These are phyloP conservation scores for Penicillium lagena DNA, from an alignment of 495 filamentous ascomycete genomes.

Conservation along the genomic window DNA sequence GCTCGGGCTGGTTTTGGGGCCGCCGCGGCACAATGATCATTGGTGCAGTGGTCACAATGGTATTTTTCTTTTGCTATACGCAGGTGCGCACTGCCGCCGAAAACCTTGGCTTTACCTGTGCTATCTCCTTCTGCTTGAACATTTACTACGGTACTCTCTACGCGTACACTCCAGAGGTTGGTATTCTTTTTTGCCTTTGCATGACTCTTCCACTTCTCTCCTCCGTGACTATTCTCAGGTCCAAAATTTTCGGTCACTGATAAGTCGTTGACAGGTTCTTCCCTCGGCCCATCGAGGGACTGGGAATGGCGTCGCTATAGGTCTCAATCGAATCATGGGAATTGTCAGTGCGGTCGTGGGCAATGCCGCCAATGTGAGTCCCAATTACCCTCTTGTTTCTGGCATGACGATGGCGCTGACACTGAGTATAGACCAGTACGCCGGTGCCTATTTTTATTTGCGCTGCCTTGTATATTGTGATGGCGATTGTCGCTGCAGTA, in stretches of 20 bases:
- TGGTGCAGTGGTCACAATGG: constrained; percentile 53
- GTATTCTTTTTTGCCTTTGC: constrained; percentile 55
- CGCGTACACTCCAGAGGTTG: constrained; percentile 51
- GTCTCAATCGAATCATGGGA: constrained; percentile 65
- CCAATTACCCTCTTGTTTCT: neutral
- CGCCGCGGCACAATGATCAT: constrained; percentile 62
- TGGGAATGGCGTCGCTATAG: constrained; percentile 64
- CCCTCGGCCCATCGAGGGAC: constrained; percentile 65
- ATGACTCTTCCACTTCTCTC: too few relatives aligned
- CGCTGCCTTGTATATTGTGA: constrained; percentile 57
- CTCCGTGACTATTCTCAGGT: constrained; percentile 5
- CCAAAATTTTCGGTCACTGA: constrained; percentile 12
- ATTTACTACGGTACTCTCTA: constrained; percentile 71
- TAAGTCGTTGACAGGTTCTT: constrained; percentile 23
- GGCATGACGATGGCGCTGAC: neutral
- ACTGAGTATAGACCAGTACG: constrained; percentile 35
- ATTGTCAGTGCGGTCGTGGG: constrained; percentile 64
- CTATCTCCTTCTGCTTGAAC: constrained; percentile 61
- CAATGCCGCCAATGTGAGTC: constrained; percentile 42
- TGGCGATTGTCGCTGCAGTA: constrained; percentile 52
- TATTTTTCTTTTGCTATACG: constrained; percentile 68
- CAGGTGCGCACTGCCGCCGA: constrained; percentile 51
- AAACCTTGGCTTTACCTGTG: constrained; percentile 59
- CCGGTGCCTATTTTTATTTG: constrained; percentile 64
- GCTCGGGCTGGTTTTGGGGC: constrained; percentile 46